Evolutionary conservation across 768 basidiomycete species (phyloP), one percentile per base, ranked within the genome.

Genomic region (Lactarius deliciosus): DNA sequence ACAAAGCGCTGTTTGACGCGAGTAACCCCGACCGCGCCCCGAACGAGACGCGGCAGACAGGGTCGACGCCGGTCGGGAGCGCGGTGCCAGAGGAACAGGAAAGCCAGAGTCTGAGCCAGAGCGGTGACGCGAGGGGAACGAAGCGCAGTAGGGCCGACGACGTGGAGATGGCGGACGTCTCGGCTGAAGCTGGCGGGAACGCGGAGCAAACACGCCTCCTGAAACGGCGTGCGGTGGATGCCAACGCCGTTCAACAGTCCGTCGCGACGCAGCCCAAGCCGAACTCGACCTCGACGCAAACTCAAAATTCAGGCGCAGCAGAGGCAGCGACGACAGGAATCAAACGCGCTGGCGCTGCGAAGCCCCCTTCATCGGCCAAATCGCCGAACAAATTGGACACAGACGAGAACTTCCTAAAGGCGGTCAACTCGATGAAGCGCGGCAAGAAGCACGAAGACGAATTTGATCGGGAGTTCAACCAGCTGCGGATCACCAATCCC

Each of bases 381-480:
- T 30, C 60, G n/a, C 30, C 58, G n/a, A 43, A 65, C 28, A 69
- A 64, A 57, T 60, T 66, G 2, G 89, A 91, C 72, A 85, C 80
- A 15, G 89, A 91, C 68, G 77, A 77, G 6, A 82, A 80, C 0
- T n/a, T 91, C 72, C 76, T 91, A 32, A 86, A 83, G 64, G 89
- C 89, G 0, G 77, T 91, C 41, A 88, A 89, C 13, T 89, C 87
- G 1, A 86, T 78, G 9, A n/a, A 88, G 69, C 81, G 81, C n/a
- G 86, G 84, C 6, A 89, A 87, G 77, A 86, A 81, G 70, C 69
- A 75, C 1, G 88, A 88, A 72, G 87, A 90, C 71, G 79, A 80
- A 0, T 89, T 89, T 65, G 90, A 91, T 74, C 82, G 87, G 28
- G 89, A 91, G 62, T 91, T 91, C 70, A 90, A 90, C 71, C 83